These are phyloP conservation scores for Rugonectria rugulosa DNA, from an alignment of 2,329 filamentous ascomycete genomes.

Conservation along the genomic window DNA sequence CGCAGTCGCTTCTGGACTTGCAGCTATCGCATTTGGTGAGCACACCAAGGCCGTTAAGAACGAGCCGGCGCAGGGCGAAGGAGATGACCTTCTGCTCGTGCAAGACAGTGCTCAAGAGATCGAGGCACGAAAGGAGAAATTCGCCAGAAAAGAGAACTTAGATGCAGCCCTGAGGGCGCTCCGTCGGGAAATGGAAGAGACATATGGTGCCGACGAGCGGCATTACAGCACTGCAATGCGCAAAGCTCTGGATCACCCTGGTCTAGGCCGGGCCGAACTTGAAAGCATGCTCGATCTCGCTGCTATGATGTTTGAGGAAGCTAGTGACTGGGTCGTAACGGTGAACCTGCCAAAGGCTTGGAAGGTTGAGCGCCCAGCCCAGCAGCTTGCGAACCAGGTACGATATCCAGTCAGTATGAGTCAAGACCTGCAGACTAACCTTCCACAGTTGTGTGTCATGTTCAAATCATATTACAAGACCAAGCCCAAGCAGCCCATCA, in stretches of 20 bases:
- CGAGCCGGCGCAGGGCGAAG: slow-evolving; percentile 47
- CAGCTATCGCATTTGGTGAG: slow-evolving; percentile 70
- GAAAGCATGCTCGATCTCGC: slow-evolving; percentile 54
- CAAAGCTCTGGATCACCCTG: slow-evolving; percentile 50
- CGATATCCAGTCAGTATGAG: slow-evolving; percentile 23
- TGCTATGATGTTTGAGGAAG: slow-evolving; percentile 56
- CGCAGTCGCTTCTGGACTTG: slow-evolving; percentile 65
- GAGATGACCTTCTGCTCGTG: slow-evolving; percentile 50
- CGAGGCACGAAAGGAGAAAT: slow-evolving; percentile 67
- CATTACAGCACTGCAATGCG: slow-evolving; percentile 53
- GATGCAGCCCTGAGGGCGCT: slow-evolving; percentile 59
- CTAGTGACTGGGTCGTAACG: slow-evolving; percentile 51
- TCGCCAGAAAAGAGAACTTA: slow-evolving; percentile 70
- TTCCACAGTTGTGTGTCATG: slow-evolving; percentile 44
- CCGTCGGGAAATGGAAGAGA: slow-evolving; percentile 54
- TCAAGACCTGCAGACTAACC: slow-evolving; percentile 26
- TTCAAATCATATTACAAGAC: slow-evolving; percentile 51
- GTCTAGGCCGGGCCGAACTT: slow-evolving; percentile 51
- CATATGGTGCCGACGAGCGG: slow-evolving; percentile 47
- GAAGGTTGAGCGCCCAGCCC: slow-evolving; percentile 47
- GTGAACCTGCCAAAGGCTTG: slow-evolving; percentile 52
- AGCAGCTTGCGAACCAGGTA: slow-evolving; percentile 48
- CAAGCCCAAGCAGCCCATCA: slow-evolving; percentile 41
- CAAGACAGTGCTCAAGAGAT: slow-evolving; percentile 57
- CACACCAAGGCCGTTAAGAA: slow-evolving; percentile 55